Base-by-base conservation (phyloP, 1,284 basidiomycete species). In the Ganoderma lingzhi region DNA sequence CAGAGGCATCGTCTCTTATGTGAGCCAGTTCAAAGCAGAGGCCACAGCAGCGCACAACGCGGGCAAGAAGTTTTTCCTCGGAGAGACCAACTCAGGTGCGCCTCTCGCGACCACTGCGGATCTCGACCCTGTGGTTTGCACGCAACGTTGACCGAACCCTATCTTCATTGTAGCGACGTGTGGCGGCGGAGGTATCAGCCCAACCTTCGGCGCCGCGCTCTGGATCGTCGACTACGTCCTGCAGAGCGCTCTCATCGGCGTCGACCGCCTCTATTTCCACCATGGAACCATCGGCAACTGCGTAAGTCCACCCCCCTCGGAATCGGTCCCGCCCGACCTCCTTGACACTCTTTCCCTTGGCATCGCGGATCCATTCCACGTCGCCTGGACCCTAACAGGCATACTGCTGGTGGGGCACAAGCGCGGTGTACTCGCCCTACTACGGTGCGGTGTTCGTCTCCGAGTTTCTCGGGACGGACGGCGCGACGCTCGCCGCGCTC, bases 181-280 rank as follows among this genome's bases (percentile, higher is more conserved):
- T 67, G 83, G 83, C 5, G 84, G 84, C 9, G 83, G 82, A 23
- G 83, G 83, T 1, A 83, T 84, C 67, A 83, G 82, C 65, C 81
- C 81, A 0, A 84, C 82, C 0, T 84, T 83, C 69, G 84, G 84
- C 14, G 84, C 84, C 0, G 84, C 78, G 2, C 75, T 85, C 2
- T 85, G 84, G 84, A 80, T 85, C 60, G 76, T 84, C 39, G 84
- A 85, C 73, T 85, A 84, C 66, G 80, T 83, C n/a, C 76, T 85
- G 12, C 83, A 84, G 72, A 80, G 79, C 37, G 80, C 82, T 1
- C 71, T 84, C 45, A 80, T 81, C 58, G 82, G 82, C 15, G 79
- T 81, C 10, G 81, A 83, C 64, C 72, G 83, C 28, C 76, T 84
- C 9, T 84, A 85, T 72, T 85, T 85, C 75, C 84, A 85, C 73